Conservation (phyloP, 768 basidiomycete species). For the Leccinum rimulosum region DNA sequence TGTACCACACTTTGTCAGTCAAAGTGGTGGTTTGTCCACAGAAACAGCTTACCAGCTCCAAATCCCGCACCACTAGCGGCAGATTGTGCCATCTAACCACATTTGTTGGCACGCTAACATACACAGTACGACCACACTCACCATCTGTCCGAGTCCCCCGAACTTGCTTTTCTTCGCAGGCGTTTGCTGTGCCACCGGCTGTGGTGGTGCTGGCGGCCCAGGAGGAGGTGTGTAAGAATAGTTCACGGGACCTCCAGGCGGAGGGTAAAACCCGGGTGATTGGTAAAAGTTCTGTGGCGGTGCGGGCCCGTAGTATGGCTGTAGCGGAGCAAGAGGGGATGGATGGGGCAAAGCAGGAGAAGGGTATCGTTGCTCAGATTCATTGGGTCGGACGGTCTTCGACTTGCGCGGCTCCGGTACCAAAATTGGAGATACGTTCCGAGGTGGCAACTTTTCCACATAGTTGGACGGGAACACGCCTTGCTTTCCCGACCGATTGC, state of each 20-base stretch:
- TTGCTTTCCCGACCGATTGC: slow-evolving; percentile 50
- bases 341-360: slow-evolving; percentile 23
- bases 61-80: slow-evolving; percentile 46
- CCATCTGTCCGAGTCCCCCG: slow-evolving; percentile 39
- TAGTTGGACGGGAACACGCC: slow-evolving; percentile 81
- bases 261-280: slow-evolving; percentile 15
- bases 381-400: slow-evolving; percentile 3
- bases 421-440: slow-evolving; percentile 18
- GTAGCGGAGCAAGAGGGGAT: slow-evolving; percentile 11
- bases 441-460: slow-evolving; percentile 53
- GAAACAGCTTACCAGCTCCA: slow-evolving; percentile 37
- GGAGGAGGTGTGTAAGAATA: slow-evolving; percentile 24
- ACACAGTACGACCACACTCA: slow-evolving; percentile 19
- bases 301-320: slow-evolving; percentile 13
- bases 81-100: slow-evolving; percentile 29
- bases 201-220: slow-evolving; percentile 41
- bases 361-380: slow-evolving; percentile 13
- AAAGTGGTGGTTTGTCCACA: too few species aligned
- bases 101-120: background rate
- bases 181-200: slow-evolving; percentile 30
- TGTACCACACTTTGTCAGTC: slow-evolving; percentile 14
- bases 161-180: slow-evolving; percentile 37
- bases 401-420: slow-evolving; percentile 25
- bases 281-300: slow-evolving; percentile 16
- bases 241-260: slow-evolving; percentile 4